Evolutionary conservation across 129 eudicot genomes (phyloP), one percentile per base, ranked within the genome.

Genomic region (Lactuca sativa): DNA sequence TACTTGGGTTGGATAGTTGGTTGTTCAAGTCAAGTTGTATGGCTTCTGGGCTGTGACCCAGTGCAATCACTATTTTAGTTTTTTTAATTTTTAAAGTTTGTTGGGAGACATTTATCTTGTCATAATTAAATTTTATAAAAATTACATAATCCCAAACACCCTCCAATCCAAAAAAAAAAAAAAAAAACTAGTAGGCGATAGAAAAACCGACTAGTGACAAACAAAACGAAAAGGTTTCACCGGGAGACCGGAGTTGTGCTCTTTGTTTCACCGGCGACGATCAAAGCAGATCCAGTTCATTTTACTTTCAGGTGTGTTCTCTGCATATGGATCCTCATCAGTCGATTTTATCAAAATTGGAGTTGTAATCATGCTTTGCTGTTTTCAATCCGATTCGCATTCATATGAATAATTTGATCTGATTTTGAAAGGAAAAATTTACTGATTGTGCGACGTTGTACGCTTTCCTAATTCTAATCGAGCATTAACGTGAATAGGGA

Each of bases 381-480:
- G 32, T 38, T 36, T 37, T 62, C 32, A 62, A 61, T 61, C 66
- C 66, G 7, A 32, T 61, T 61, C 31, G 47, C 66, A 33, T 11
- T 33, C 14, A 59, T 14, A 14, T 14, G 15, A 21, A 36, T 34
- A 60, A 6, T 60, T 34, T 60, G 43, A 59, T 59, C 9, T 59
- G 17, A 30, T 59, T 58, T 34, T 33, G 64, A 13, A 13, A 13
- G 41, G 43, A 7, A 5, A 32, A 32, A 1, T 59, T 13, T 59
- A 31, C 64, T 33, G 65, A 33, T 36, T 61, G 14, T 34, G 49
- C 47, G 66, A 61, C 31, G 21, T 36, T 12, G 5, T 12, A 61
- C 48, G 32, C 5, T 59, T 13, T 14, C 36, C 18, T 33, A 31
- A 14, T 33, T 33, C 10, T 59, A 13, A 59, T 59, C n/a, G 66